Conservation (phyloP, 768 basidiomycete species). For the Chalciporus pseudorubinellus region DNA sequence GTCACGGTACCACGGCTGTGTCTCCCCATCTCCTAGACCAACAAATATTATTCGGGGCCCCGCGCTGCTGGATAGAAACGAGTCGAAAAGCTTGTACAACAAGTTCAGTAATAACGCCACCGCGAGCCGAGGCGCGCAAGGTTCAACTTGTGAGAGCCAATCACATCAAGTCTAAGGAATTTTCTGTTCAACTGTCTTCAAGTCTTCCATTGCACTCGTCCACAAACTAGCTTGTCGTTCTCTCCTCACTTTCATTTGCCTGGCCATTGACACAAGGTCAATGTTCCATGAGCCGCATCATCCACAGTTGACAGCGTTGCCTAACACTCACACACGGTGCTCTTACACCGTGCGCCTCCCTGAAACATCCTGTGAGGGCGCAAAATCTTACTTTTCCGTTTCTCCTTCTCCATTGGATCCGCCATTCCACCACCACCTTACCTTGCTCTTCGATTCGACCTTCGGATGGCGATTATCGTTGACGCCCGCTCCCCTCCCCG, state of each 20-base stretch:
- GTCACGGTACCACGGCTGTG: too few relatives aligned
- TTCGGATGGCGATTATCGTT: slow-evolving; percentile 13
- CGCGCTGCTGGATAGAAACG: too few relatives aligned
- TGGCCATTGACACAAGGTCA: background rate
- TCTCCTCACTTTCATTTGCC: background rate
- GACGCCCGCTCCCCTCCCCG: slow-evolving; percentile 2
- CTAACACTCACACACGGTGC: slow-evolving; percentile 22
- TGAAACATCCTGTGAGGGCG: background rate
- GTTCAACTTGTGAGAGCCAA: too few relatives aligned
- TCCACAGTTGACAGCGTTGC: slow-evolving; percentile 7
- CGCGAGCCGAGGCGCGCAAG: too few relatives aligned
- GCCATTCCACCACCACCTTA: background rate
- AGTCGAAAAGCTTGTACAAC: too few relatives aligned
- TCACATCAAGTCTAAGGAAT: too few relatives aligned
- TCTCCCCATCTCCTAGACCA: too few relatives aligned
- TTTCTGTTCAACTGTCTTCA: background rate
- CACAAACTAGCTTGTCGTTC: background rate
- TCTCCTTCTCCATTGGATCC: background rate
- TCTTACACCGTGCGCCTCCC: slow-evolving; percentile 6
- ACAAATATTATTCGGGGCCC: too few relatives aligned
- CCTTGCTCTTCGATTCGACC: background rate
- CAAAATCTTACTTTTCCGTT: background rate
- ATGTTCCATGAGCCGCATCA: slow-evolving; percentile 12
- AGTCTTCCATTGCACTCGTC: background rate
- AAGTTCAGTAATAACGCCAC: too few relatives aligned